Conservation (phyloP, 2,329 filamentous ascomycete genomes). For the Fusarium robinianum region DNA sequence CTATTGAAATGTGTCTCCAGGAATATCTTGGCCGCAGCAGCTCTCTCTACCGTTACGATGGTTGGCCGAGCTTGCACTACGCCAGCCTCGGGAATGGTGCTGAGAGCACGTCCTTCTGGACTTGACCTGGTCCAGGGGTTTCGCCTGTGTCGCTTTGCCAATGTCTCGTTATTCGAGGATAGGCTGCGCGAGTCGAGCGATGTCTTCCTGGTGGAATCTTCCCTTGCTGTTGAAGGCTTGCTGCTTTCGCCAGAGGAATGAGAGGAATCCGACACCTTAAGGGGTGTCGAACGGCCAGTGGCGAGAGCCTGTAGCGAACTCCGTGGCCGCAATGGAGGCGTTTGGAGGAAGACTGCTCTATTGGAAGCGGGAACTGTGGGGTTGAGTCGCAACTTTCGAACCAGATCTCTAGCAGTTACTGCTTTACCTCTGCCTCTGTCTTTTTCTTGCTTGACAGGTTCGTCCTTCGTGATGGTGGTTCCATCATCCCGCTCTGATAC, state of each 20-base stretch:
- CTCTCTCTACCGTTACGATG: slow-evolving; percentile 71
- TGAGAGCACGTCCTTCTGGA: slow-evolving; percentile 41
- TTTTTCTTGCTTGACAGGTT: not conserved
- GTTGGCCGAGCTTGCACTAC: slow-evolving; percentile 40
- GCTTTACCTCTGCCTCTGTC: slow-evolving; percentile 21
- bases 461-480: no score
- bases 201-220: slow-evolving; percentile 40
- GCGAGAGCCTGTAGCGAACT: slow-evolving; percentile 36
- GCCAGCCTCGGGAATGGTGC: slow-evolving; percentile 43
- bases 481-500: no score
- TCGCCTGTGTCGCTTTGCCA: slow-evolving; percentile 36
- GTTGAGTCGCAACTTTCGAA: slow-evolving; percentile 36
- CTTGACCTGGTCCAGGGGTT: slow-evolving; percentile 45
- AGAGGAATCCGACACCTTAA: slow-evolving; percentile 31
- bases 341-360: slow-evolving; percentile 38
- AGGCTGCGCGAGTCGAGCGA: slow-evolving; percentile 42
- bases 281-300: slow-evolving; percentile 18
- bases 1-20: slow-evolving; percentile 83
- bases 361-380: slow-evolving; percentile 34
- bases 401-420: slow-evolving; percentile 31
- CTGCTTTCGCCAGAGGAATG: slow-evolving; percentile 37
- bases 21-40: slow-evolving; percentile 80
- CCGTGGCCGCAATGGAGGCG: slow-evolving; percentile 21
- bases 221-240: slow-evolving; percentile 30
- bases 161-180: slow-evolving; percentile 25